Base-by-base conservation (phyloP, 2,329 filamentous ascomycete genomes). In the Bipolaris bicolor region DNA sequence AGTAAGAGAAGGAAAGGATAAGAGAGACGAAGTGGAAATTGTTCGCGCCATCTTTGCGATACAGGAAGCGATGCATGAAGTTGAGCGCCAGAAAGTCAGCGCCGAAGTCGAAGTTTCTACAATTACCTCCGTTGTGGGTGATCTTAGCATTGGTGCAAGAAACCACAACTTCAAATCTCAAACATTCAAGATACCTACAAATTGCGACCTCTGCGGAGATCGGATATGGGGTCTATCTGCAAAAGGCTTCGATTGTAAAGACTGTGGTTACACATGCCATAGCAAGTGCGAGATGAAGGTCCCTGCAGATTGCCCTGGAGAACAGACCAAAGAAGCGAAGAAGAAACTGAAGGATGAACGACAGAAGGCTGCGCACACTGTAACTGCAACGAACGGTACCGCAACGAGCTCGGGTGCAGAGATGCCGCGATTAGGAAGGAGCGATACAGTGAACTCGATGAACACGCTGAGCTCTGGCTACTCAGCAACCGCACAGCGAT, bases 221-320 rank as follows among this genome's bases (percentile, higher is more conserved):
- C 87, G 95, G 26, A 97, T 99, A 74, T 99, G 95, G 95, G 95
- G 95, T 0, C 78, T 99, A 39, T 96, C 92, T 29, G 94, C 95
- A 36, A 99, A 99, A 78, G 95, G 95, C 0, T 96, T 97, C 72
- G 93, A 96, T 74, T 99, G 95, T 72, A 87, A 90, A 66, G 94
- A 98, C 76, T 99, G 95, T 71, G 95, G 96, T 33, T 99, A 97
- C 78, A 97, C 93, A 1, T 99, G 95, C 73, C 95, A 99, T 78
- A 96, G 89, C 81, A 99, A 99, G 79, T 99, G 95, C 76, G 92
- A 99, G 80, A 95, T 99, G 89, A 99, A 98, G 78, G 95, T 98
- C 0, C 92, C 95, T 0, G 90, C 95, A 7, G 91, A 97, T 73
- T 99, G 95, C 72, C 95, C 95, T 0, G 95, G 95, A 48, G 95